Base-by-base conservation (phyloP, 2,329 filamentous ascomycete genomes). In the Neonectria ditissima region DNA sequence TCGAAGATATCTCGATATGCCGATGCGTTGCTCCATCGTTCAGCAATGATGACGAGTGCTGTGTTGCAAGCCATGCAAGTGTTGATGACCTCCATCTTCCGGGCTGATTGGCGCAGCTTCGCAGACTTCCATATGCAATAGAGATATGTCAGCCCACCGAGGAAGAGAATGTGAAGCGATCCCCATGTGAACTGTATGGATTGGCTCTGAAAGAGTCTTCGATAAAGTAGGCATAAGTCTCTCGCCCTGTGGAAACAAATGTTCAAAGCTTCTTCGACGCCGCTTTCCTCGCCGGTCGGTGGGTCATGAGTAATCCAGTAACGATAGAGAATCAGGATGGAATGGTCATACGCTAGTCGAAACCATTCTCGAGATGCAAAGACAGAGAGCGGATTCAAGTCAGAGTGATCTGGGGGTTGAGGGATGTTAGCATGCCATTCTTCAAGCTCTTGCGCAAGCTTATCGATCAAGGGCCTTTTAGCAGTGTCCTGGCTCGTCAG, bases 301-400 rank as follows among this genome's bases (percentile, higher is more conserved):
- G 59, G 55, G 8, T 37, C 48, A 14, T 65, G 65, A 2, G 66
- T 69, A 4, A 77, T 75, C 59, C 69, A 69, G 22, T 71, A 67
- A 1, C 78, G 73, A 55, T 81, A 80, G 2, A 82, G 67, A 3
- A 80, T 66, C 5, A 81, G 68, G 22, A 81, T 75, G 1, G 78
- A 77, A 59, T 81, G 75, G 58, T 80, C 66, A 50, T 80, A 80
- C 1, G 76, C 77, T 1, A 81, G 69, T 3, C 73, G 62, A 50
- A 81, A 81, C 79, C 79, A 81, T 13, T 76, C 73, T 6, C 62
- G 62, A 0, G 79, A 79, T 0, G 77, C 74, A 61, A 79, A 81
- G 2, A 78, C 74, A 1, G 75, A 75, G 4, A 75, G 59, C 2
- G 65, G 65, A 24, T 67, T 57, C 9, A 59, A 5, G 6, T 62